Conservation (phyloP, 2,329 filamentous ascomycete genomes). For the Diaporthe ilicicola region DNA sequence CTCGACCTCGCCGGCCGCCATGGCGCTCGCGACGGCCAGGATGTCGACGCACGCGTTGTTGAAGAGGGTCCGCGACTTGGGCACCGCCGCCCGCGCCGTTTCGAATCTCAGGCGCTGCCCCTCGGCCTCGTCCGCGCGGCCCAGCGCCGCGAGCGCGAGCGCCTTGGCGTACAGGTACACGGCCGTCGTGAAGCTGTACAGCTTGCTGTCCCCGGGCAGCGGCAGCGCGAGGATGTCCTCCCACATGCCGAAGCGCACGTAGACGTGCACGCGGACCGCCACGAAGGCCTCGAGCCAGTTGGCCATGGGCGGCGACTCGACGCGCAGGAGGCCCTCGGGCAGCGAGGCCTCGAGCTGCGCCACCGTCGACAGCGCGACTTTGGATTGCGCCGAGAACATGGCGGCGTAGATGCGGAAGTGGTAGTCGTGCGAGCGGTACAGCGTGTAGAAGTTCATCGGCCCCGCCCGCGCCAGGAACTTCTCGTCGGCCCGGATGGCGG, state of each 20-base stretch:
- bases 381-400: conserved; percentile 76
- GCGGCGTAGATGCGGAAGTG: conserved; percentile 81
- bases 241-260: conserved; percentile 80
- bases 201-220: conserved; percentile 63
- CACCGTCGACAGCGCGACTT: conserved; percentile 69
- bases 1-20: conserved; percentile 78
- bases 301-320: conserved; percentile 77
- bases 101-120: conserved; percentile 60
- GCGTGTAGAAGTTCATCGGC: conserved; percentile 76
- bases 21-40: conserved; percentile 67
- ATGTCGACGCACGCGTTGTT: conserved; percentile 73
- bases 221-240: conserved; percentile 66
- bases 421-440: conserved; percentile 79
- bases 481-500: conserved; percentile 73
- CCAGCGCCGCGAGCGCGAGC: conserved; percentile 69
- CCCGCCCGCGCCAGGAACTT: conserved; percentile 69
- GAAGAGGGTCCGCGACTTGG: conserved; percentile 69
- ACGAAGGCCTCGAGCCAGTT: conserved; percentile 81
- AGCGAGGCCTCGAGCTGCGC: conserved; percentile 67
- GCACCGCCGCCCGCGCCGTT: conserved; percentile 60
- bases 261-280: conserved; percentile 72
- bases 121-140: conserved; percentile 62
- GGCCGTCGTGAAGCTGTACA: conserved; percentile 77
- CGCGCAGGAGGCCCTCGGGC: conserved; percentile 68
- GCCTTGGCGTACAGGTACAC: conserved; percentile 74